Conservation (phyloP, 305 asterid genomes). For the Fraxinus albicans region DNA sequence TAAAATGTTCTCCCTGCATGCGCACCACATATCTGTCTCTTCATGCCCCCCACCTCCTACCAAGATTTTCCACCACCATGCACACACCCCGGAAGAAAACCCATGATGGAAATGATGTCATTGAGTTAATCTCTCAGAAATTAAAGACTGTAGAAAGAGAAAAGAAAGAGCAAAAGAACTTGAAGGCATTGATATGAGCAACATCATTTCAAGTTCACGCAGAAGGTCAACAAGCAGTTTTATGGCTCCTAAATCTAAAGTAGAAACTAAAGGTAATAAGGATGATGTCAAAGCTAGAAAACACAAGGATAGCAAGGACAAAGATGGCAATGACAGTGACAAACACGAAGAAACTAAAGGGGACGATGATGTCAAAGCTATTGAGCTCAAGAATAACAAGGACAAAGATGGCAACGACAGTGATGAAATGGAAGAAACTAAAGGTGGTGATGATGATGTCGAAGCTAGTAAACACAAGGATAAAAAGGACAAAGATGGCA, state of each 20-base stretch:
- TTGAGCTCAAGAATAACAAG: constrained; percentile 32
- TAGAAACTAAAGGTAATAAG: constrained; percentile 42
- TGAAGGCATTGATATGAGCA: constrained; percentile 92
- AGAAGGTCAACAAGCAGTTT: constrained; percentile 76
- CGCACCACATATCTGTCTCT: not conserved
- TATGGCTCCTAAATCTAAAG: constrained; percentile 44
- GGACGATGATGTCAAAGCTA: constrained; percentile 35
- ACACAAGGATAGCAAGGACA: constrained; percentile 31
- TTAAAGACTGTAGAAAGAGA: constrained; percentile 78
- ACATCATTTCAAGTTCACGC: constrained; percentile 86
- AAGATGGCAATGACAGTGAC: constrained; percentile 29
- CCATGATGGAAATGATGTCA: constrained; percentile 26
- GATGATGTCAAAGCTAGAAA: constrained; percentile 35
- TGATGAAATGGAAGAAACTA: constrained; percentile 31
- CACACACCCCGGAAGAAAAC: not conserved
- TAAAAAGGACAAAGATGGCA: constrained; percentile 28
- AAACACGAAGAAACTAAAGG: constrained; percentile 37
- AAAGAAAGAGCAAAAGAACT: constrained; percentile 90
- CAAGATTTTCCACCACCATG: not conserved
- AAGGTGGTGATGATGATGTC: constrained; percentile 39
- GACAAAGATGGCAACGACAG: constrained; percentile 32
- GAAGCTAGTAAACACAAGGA: constrained; percentile 34
- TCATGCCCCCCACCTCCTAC: not conserved
- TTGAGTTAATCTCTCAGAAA: constrained; percentile 48
- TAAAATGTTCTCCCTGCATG: constrained; percentile 1